Percentiles rank a stretch among this genome's conserved stretches.
Conservation (phyloP, 2,329 filamentous ascomycete species). For the Aspergillus viridinutans region DNA sequence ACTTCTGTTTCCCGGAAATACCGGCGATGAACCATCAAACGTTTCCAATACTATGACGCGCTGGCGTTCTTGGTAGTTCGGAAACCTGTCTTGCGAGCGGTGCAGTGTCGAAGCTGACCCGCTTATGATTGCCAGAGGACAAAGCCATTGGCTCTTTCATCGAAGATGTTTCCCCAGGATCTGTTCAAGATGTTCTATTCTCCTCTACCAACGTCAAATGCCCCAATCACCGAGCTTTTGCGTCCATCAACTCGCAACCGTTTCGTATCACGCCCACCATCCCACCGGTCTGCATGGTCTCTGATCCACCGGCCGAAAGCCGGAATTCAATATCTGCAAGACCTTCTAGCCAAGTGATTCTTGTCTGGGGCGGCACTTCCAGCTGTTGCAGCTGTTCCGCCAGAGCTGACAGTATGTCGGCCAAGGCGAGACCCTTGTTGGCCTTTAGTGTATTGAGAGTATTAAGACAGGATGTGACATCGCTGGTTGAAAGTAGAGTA, state of each 20-base stretch:
- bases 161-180: neutral
- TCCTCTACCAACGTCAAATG: slow-evolving; percentile 2
- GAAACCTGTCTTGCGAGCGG: neutral
- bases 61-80: neutral
- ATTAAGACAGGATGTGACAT: slow-evolving; percentile 83
- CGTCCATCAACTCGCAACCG: slow-evolving; percentile 71
- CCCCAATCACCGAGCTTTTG: slow-evolving; percentile 25
- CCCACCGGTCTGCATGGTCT: slow-evolving; percentile 86
- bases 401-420: slow-evolving; percentile 85
- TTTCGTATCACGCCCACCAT: slow-evolving; percentile 83
- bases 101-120: neutral
- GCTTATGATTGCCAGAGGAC: neutral
- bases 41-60: neutral
- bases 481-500: slow-evolving; percentile 76
- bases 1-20: neutral
- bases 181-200: neutral
- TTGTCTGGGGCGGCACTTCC: slow-evolving; percentile 79
- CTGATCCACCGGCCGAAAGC: slow-evolving; percentile 79
- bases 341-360: slow-evolving; percentile 87
- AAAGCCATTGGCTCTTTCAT: neutral
- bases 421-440: slow-evolving; percentile 79
- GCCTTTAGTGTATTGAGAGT: slow-evolving; percentile 86
- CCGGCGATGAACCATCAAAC: neutral
- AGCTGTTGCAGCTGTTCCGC: slow-evolving; percentile 77
- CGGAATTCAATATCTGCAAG: slow-evolving; percentile 91